Base-by-base conservation (phyloP, 2,329 filamentous ascomycete species). In the Stenocarpella maydis region DNA sequence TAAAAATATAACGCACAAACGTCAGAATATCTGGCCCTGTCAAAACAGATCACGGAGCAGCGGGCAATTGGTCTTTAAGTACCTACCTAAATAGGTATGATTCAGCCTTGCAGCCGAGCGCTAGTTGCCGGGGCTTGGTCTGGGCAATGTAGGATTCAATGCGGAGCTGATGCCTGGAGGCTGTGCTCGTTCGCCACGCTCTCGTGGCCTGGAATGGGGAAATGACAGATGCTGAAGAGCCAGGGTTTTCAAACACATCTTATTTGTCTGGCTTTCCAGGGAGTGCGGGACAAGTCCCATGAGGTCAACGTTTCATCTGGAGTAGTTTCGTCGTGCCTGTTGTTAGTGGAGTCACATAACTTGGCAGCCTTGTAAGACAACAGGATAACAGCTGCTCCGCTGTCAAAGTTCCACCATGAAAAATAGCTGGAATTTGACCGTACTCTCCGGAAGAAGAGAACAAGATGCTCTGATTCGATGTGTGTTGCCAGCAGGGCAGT, bases 131-230 rank as follows among this genome's bases (percentile, higher is more conserved):
- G 28, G 3, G 19, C 41, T 19, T 21, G 2, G 14, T 21, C 26
- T 19, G 58, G 58, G 58, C 19, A 37, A 24, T 34, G 58, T 7
- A 47, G 58, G 58, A 61, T 47, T 61, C 12, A 47, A 24, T 47
- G 39, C 41, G 26, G 28, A 37, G 58, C 43, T 47, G 58, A 47
- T 61, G 58, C 58, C 58, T 61, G n/a, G 58, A 37, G 41, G 58
- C 58, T 12, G 41, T 61, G 28, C 24, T 61, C 5, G n/a, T 37
- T 47, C 5, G 41, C 55, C 55, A 60, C 39, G 39, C 45, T 60
- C 12, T 4, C 39, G 17, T 17, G 17, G 19, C 5, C 19, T 34
- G n/a, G 5, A 63, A 10, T 34, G 19, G n/a, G 21, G 17, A 61
- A 49, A 63, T 49, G 58, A 49, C 41, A 63, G 26, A 34, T 45